Conservation (phyloP, 768 basidiomycete genomes). For the Asterophora lycoperdoides region DNA sequence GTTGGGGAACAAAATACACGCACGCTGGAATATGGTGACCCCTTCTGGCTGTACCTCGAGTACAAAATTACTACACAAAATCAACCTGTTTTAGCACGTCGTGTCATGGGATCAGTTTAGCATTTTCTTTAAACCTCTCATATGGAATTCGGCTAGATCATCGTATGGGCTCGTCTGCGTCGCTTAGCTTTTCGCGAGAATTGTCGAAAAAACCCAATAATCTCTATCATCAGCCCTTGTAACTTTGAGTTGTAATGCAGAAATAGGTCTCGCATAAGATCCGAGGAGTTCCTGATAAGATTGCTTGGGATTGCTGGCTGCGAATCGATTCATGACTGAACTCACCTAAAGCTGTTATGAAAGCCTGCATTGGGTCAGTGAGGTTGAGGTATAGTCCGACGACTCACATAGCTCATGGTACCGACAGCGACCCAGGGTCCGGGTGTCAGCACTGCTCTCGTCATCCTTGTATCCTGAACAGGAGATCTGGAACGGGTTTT, state of each 20-base stretch:
- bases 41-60: slow-evolving; percentile 61
- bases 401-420: slow-evolving; percentile 72
- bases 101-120: too few relatives aligned
- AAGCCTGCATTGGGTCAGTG: slow-evolving; percentile 42
- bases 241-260: too few relatives aligned
- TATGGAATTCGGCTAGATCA: too few relatives aligned
- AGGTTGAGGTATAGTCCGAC: neutral
- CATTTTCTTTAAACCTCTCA: too few relatives aligned
- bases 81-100: slow-evolving; percentile 31
- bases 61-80: slow-evolving; percentile 59
- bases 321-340: neutral
- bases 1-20: too few relatives aligned
- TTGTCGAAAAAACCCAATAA: too few relatives aligned
- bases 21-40: too few relatives aligned
- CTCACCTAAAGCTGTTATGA: slow-evolving; percentile 49
- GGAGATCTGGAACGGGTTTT: slow-evolving; percentile 44
- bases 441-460: slow-evolving; percentile 72
- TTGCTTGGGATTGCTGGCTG: slow-evolving; percentile 50
- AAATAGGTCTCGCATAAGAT: slow-evolving; percentile 44
- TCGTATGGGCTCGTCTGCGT: too few relatives aligned
- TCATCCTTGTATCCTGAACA: slow-evolving; percentile 70
- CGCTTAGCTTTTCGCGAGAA: too few relatives aligned
- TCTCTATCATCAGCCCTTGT: neutral
- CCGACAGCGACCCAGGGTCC: slow-evolving; percentile 66
- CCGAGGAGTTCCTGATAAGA: slow-evolving; percentile 61